phyloP scores from a whole-genome alignment of 2,329 filamentous ascomycete species.

The Pleoardoris graminearum region DNA sequence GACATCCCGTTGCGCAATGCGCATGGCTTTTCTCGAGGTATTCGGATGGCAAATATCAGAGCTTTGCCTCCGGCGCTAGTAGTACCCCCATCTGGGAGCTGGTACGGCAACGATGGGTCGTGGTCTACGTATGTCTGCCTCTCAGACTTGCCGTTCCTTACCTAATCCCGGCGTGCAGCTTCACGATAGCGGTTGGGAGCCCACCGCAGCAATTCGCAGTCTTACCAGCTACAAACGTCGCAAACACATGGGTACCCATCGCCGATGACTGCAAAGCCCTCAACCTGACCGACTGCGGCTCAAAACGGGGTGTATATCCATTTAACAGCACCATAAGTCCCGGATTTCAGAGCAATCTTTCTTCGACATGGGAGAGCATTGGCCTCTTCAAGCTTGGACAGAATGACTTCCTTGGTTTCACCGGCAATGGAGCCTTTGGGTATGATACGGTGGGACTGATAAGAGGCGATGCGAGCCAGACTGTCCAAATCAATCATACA shows the following conservation, averaged over 20 bases:
- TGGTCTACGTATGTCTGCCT: constrained; percentile 25
- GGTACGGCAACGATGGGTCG: constrained; percentile 20
- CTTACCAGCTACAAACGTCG: constrained; percentile 23
- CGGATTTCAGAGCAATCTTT: constrained; percentile 17
- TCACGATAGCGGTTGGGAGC: constrained; percentile 30
- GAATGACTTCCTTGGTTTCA: constrained; percentile 15
- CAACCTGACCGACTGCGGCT: constrained; percentile 12
- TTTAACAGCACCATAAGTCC: constrained; percentile 8
- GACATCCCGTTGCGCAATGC: neutral
- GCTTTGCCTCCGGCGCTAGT: constrained; percentile 8
- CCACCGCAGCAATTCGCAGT: constrained; percentile 32
- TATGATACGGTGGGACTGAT: constrained; percentile 19
- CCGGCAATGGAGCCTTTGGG: constrained; percentile 20
- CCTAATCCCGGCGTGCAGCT: constrained; percentile 8
- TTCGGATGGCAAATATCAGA: neutral
- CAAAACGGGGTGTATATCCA: constrained; percentile 13
- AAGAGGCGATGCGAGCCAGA: constrained; percentile 8
- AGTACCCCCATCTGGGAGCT: constrained; percentile 14
- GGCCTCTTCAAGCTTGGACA: constrained; percentile 15
- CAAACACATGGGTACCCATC: constrained; percentile 19
- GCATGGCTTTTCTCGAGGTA: neutral
- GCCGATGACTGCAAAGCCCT: constrained; percentile 17
- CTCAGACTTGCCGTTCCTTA: neutral
- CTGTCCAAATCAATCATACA: constrained; percentile 16
- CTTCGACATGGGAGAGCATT: constrained; percentile 20